These are phyloP conservation scores for Rhizophora mangle DNA, from an alignment of 345 rosid genomes.

Conservation along the genomic window DNA sequence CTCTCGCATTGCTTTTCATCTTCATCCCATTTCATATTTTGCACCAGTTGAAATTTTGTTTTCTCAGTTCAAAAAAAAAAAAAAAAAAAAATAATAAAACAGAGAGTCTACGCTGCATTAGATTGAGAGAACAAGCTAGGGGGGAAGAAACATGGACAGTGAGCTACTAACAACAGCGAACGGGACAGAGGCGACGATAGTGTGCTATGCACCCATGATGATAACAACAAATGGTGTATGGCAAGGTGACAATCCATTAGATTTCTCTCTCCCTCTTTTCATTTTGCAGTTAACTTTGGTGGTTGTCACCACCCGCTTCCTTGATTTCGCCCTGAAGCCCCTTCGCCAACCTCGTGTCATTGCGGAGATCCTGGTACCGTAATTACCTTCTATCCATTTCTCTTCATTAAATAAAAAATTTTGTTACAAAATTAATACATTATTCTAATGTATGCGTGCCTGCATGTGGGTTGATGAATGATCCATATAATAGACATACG, in stretches of 20 bases:
- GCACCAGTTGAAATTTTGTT: not conserved
- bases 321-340: constrained; percentile 72
- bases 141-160: constrained; percentile 2
- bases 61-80: not conserved
- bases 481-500: no score
- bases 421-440: no score
- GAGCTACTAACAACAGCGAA: constrained; percentile 6
- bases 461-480: no score
- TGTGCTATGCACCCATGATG: constrained; percentile 89
- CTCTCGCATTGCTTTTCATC: not conserved
- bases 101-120: not conserved
- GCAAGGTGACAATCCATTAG: constrained; percentile 96
- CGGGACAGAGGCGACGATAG: constrained; percentile 37
- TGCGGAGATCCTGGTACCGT: constrained; percentile 74
- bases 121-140: not conserved
- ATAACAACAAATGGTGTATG: constrained; percentile 92
- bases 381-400: not conserved
- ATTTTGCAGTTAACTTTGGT: constrained; percentile 76
- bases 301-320: constrained; percentile 61
- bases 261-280: constrained; percentile 88
- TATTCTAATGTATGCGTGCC: no score
- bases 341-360: constrained; percentile 90
- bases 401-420: no score
- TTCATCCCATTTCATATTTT: not conserved
- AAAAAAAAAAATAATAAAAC: not conserved